Evolutionary conservation across 2,329 filamentous ascomycete genomes (phyloP).

Genomic region (Plectosphaerella plurivora): DNA sequence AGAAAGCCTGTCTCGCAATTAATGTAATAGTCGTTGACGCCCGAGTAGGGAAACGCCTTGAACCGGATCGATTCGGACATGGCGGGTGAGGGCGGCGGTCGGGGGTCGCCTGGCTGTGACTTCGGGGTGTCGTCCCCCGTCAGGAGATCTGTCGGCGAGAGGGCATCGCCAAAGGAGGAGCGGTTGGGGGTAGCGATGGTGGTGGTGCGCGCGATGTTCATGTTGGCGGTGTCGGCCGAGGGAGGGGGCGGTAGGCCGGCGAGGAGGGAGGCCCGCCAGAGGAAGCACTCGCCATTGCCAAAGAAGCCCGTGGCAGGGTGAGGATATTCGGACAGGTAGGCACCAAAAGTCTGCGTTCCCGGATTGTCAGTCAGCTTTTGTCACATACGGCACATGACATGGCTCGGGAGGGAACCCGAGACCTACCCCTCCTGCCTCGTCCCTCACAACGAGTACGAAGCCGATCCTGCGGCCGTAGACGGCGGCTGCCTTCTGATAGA

Average conservation of each 20-base stretch:
- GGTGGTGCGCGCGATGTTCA: slow-evolving; percentile 32
- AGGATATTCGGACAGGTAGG: slow-evolving; percentile 87
- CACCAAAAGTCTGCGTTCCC: slow-evolving; percentile 68
- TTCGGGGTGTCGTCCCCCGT: slow-evolving; percentile 2
- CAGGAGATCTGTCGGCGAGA: slow-evolving; percentile 17
- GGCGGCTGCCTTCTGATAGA: slow-evolving; percentile 74
- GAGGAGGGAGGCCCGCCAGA: slow-evolving; percentile 57
- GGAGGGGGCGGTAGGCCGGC: slow-evolving; percentile 48
- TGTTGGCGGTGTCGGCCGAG: slow-evolving; percentile 45
- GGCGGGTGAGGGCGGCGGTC: slow-evolving; percentile 29
- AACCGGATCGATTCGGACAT: slow-evolving; percentile 79
- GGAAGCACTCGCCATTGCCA: slow-evolving; percentile 91
- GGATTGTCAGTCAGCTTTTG: background rate
- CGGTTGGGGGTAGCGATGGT: slow-evolving; percentile 25
- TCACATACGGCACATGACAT: background rate
- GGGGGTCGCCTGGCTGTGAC: slow-evolving; percentile 9
- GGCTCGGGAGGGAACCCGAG: slow-evolving; percentile 1
- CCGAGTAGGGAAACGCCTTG: slow-evolving; percentile 95
- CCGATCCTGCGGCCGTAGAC: slow-evolving; percentile 69
- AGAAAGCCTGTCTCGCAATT: slow-evolving; percentile 84
- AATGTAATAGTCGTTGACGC: slow-evolving; percentile 94
- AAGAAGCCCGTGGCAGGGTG: slow-evolving; percentile 81
- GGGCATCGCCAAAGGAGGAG: slow-evolving; percentile 16
- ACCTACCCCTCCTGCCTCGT: slow-evolving; percentile 69
- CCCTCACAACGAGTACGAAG: slow-evolving; percentile 83